Conservation (phyloP, 1,284 basidiomycete genomes). For the Entoloma clypeatum region DNA sequence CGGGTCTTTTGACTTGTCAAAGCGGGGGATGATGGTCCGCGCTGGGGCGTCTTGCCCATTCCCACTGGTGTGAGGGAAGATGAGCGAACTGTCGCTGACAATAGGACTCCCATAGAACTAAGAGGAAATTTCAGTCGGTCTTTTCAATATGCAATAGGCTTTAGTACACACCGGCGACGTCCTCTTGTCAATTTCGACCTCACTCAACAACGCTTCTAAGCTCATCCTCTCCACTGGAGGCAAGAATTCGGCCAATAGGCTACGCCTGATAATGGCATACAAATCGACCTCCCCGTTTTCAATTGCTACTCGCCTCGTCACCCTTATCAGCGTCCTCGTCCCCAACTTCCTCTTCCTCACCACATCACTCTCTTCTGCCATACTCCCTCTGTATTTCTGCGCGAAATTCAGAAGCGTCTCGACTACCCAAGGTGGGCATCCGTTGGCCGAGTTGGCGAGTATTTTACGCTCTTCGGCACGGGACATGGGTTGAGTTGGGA, state of each 20-base stretch:
- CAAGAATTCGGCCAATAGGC: constrained; percentile 58
- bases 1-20: constrained; percentile 45
- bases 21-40: constrained; percentile 43
- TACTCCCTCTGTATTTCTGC: constrained; percentile 50
- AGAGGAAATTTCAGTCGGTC: constrained; percentile 3
- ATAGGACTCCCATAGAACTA: constrained; percentile 50
- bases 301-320: constrained; percentile 45
- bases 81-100: constrained; percentile 34
- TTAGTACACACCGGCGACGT: constrained; percentile 37
- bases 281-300: constrained; percentile 44
- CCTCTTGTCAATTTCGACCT: constrained; percentile 42
- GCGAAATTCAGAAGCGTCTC: constrained; percentile 45
- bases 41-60: constrained; percentile 28
- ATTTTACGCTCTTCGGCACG: constrained; percentile 43
- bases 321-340: constrained; percentile 54
- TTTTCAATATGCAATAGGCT: not conserved
- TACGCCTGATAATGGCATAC: constrained; percentile 42
- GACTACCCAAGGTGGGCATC: constrained; percentile 34
- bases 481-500: constrained; percentile 58
- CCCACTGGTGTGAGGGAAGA: constrained; percentile 45
- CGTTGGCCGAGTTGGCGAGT: constrained; percentile 42
- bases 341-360: constrained; percentile 61
- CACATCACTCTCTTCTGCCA: constrained; percentile 50
- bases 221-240: constrained; percentile 55
- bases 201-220: constrained; percentile 48